Conservation (phyloP, 306 rosid genomes). For the Benincasa hispida region DNA sequence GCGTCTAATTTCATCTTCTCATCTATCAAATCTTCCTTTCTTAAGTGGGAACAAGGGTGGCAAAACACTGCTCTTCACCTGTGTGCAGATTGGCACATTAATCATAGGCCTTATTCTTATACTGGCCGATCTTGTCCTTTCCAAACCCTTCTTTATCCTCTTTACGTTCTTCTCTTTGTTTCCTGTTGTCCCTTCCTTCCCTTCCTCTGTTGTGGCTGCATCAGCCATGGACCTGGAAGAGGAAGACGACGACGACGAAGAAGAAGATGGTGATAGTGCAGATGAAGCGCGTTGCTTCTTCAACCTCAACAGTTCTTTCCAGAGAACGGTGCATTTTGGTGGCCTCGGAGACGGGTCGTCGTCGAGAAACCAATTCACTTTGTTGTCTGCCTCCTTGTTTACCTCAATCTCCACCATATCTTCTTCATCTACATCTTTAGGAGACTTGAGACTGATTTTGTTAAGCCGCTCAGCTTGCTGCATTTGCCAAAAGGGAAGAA, state of each 20-base stretch:
- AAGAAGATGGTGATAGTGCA: conserved; percentile 72
- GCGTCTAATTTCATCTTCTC: conserved; percentile 10
- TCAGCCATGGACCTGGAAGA: conserved; percentile 67
- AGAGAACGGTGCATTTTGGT: conserved; percentile 88
- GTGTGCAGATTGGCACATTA: conserved; percentile 90
- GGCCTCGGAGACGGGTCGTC: conserved; percentile 99
- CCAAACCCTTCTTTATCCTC: conserved; percentile 77
- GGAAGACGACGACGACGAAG: conserved; percentile 69
- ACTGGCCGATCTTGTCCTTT: conserved; percentile 86
- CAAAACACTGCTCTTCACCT: conserved; percentile 57
- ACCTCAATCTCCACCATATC: conserved; percentile 22
- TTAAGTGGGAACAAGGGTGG: conserved; percentile 84
- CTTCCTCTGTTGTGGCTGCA: conserved; percentile 40
- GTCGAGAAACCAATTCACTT: conserved; percentile 87
- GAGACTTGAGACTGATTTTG: conserved; percentile 46
- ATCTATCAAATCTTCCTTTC: conserved; percentile 77
- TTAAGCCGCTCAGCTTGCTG: conserved; percentile 72
- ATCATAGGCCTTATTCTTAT: conserved; percentile 88
- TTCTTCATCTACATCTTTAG: conserved; percentile 24
- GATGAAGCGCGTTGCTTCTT: conserved; percentile 89
- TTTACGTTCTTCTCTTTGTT: conserved; percentile 45
- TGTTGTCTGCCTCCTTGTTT: conserved; percentile 32
- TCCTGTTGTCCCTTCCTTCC: conserved; percentile 33
- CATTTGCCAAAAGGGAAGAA: conserved; percentile 82
- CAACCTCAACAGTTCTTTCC: conserved; percentile 94